These are phyloP conservation scores for Erodium trifolium DNA, from an alignment of 441 rosid species.

Conservation along the genomic window DNA sequence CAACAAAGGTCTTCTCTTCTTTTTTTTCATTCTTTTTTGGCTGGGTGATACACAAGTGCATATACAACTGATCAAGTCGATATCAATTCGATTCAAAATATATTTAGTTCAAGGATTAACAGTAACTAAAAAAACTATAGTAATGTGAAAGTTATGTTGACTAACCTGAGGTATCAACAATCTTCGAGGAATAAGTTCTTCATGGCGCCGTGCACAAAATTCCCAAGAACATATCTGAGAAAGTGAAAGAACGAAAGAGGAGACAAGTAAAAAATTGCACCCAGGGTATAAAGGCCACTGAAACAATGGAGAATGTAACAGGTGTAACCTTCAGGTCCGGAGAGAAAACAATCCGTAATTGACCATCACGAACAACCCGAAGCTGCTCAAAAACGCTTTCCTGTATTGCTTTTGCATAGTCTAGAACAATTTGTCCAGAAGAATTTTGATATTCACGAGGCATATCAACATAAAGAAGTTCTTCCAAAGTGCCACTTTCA, in stretches of 20 bases:
- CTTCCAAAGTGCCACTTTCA: conserved; percentile 96
- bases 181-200: conserved; percentile 90
- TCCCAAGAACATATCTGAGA: conserved; percentile 95
- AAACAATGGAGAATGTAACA: conserved; percentile 8
- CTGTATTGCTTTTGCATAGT: conserved; percentile 94
- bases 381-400: conserved; percentile 98
- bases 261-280: conserved; percentile 4
- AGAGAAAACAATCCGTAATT: conserved; percentile 85
- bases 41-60: neutral
- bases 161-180: conserved; percentile 88
- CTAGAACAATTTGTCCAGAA: conserved; percentile 90
- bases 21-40: neutral
- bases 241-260: conserved; percentile 14
- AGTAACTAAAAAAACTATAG: neutral
- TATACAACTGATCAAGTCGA: conserved; percentile 1
- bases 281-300: neutral
- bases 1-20: neutral
- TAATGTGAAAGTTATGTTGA: conserved; percentile 10
- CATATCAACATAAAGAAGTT: conserved; percentile 94
- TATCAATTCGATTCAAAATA: neutral
- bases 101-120: neutral
- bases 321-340: conserved; percentile 72
- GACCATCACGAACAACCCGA: conserved; percentile 98
- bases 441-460: conserved; percentile 88
- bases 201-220: conserved; percentile 96